phyloP scores from a whole-genome alignment of 202 grass and related monocot species.

The Saccharum hybrid region DNA sequence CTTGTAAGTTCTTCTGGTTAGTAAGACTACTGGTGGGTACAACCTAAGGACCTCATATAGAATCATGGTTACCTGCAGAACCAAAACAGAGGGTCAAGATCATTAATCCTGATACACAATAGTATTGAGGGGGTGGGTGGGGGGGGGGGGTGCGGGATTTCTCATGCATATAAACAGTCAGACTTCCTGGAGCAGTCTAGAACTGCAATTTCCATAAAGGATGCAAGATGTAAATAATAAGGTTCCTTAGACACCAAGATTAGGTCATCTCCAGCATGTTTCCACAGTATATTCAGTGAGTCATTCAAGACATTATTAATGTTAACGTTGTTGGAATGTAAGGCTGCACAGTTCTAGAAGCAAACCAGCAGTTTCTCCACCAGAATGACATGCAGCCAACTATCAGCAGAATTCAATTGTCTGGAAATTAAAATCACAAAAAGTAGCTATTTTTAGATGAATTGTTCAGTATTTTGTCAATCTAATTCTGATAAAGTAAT shows the following conservation, averaged over 20 bases:
- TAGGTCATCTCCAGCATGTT: not conserved
- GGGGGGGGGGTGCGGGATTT: not conserved
- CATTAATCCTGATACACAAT: not conserved
- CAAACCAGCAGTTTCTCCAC: not conserved
- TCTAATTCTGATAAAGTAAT: not conserved
- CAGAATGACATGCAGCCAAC: not conserved
- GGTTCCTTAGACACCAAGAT: not conserved
- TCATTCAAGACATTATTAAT: not conserved
- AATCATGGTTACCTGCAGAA: slow-evolving; percentile 62
- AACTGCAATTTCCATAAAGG: not conserved
- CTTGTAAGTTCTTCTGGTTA: slow-evolving; percentile 33
- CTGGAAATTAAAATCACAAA: not conserved
- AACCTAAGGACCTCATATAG: slow-evolving; percentile 33
- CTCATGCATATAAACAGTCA: not conserved
- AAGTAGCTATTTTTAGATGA: not conserved
- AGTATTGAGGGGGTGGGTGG: not conserved
- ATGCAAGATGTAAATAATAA: not conserved
- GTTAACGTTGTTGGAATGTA: not conserved
- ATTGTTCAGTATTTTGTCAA: not conserved
- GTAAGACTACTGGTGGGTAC: slow-evolving; percentile 1
- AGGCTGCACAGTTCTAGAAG: not conserved
- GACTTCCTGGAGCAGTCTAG: not conserved
- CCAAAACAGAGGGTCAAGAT: slow-evolving; percentile 1
- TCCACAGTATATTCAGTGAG: not conserved
- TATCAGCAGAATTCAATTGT: not conserved